Percentiles rank a stretch among this genome's conserved stretches.
phyloP scores from a whole-genome alignment of 2,329 filamentous ascomycete species.

The Trichoderma harzianum region DNA sequence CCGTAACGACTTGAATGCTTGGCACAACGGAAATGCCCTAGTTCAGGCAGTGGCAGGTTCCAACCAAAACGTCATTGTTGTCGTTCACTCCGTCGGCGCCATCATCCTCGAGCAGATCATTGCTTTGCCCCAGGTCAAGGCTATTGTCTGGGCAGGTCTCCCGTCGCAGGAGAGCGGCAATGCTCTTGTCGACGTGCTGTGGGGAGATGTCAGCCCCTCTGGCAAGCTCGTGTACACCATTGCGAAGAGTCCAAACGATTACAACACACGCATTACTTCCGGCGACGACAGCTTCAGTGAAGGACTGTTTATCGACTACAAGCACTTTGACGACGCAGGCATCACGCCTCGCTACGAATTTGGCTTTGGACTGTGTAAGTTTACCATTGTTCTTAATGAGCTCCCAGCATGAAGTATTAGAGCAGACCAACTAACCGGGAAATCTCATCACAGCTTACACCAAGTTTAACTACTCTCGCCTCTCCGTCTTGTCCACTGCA shows the following conservation, averaged over 20 bases:
- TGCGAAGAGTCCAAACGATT: conserved; percentile 45
- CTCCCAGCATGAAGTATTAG: neutral
- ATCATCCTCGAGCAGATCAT: conserved; percentile 63
- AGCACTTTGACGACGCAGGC: conserved; percentile 67
- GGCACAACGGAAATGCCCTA: conserved; percentile 61
- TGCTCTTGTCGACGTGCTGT: conserved; percentile 69
- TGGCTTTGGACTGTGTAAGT: conserved; percentile 64
- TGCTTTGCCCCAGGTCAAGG: conserved; percentile 60
- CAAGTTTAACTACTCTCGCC: conserved; percentile 53
- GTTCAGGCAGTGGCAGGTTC: conserved; percentile 59
- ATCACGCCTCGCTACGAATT: conserved; percentile 67
- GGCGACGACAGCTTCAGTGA: conserved; percentile 61
- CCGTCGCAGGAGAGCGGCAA: conserved; percentile 77
- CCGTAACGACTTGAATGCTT: conserved; percentile 61
- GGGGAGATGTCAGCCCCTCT: conserved; percentile 65
- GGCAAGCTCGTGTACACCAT: conserved; percentile 66
- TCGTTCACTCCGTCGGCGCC: conserved; percentile 70
- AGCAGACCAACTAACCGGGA: neutral
- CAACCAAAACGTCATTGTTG: conserved; percentile 65
- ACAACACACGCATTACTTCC: conserved; percentile 35
- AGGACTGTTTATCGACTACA: conserved; percentile 73
- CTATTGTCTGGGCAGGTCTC: conserved; percentile 71
- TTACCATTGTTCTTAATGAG: conserved; percentile 32
- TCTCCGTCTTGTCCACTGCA: conserved; percentile 28
- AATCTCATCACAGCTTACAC: conserved; percentile 56